Evolutionary conservation across 108 stramenopile species (phyloP), one percentile per base, ranked within the genome.

Genomic region (Conticribra weissflogii): DNA sequence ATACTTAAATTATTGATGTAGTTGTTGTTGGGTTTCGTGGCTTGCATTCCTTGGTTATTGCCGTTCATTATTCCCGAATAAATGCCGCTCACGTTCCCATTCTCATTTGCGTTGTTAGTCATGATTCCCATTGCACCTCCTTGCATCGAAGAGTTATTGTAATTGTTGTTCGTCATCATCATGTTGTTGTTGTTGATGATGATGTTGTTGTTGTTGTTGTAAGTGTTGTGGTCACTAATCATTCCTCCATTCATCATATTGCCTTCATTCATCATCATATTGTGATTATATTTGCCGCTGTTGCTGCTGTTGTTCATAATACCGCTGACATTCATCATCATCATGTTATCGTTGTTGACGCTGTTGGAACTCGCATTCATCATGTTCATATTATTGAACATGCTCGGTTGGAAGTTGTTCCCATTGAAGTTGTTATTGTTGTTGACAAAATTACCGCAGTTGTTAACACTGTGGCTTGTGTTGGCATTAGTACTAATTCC

Each of bases 1-100:
- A 18, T 22, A 31, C 24, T 14, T 65, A 48, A 16, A 2, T 45
- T 34, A 64, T 71, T 63, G 52, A 25, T 63, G 59, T 62, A 68
- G 63, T 25, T 68, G 59, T 8, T 32, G 32, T 18, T 59, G 32
- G n/a, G n/a, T n/a, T n/a, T n/a, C n/a, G n/a, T n/a, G n/a, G n/a
- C n/a, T 25, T 33, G n/a, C 68, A 74, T 70, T 57, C 55, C 63
- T 27, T 23, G 29, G 32, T 45, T 68, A 25, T 68, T 75, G 31
- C 41, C 54, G 71, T 66, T 77, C 68, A 61, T 69, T 33, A 60
- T 78, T n/a, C n/a, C n/a, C n/a, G n/a, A n/a, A n/a, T n/a, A n/a
- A n/a, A n/a, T n/a, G n/a, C n/a, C n/a, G n/a, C n/a, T n/a, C n/a
- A n/a, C n/a, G n/a, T n/a, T n/a, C n/a, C n/a, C n/a, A n/a, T n/a